Evolutionary conservation across 2,329 filamentous ascomycete genomes (phyloP).

Genomic region (Pseudogymnoascus sp.): DNA sequence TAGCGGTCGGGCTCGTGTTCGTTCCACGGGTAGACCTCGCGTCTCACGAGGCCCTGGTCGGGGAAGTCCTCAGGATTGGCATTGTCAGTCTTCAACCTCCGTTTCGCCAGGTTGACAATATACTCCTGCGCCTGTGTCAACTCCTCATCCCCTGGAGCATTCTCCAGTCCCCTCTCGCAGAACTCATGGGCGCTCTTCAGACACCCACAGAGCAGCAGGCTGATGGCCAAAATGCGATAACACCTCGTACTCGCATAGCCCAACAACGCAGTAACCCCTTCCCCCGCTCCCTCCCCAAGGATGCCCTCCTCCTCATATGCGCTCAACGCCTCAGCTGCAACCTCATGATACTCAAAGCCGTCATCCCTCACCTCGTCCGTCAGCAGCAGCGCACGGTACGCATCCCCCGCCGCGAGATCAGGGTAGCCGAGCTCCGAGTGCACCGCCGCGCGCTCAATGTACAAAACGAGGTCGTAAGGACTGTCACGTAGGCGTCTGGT

Average conservation of each 20-base stretch:
- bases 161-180: conserved; percentile 50
- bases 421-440: conserved; percentile 74
- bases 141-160: conserved; percentile 46
- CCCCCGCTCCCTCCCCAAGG: conserved; percentile 22
- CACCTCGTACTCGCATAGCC: conserved; percentile 46
- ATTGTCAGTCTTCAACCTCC: conserved; percentile 35
- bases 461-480: conserved; percentile 56
- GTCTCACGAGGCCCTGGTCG: conserved; percentile 60
- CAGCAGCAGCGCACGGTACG: conserved; percentile 81
- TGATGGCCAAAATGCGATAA: conserved; percentile 50
- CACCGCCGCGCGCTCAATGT: conserved; percentile 60
- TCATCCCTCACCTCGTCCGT: conserved; percentile 74
- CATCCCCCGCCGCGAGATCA: conserved; percentile 82
- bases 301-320: conserved; percentile 10
- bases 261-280: conserved; percentile 29
- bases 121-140: conserved; percentile 45
- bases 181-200: conserved; percentile 60
- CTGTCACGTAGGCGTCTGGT: conserved; percentile 45
- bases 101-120: conserved; percentile 45
- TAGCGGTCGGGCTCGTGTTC: conserved; percentile 61
- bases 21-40: conserved; percentile 66
- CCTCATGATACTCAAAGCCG: conserved; percentile 72
- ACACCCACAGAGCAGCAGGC: conserved; percentile 57
- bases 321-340: conserved; percentile 40
- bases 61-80: conserved; percentile 51